Percentiles rank a stretch among this genome's conserved stretches.
phyloP scores from a whole-genome alignment of 805 yeast genomes.

The Starmerella floris region DNA sequence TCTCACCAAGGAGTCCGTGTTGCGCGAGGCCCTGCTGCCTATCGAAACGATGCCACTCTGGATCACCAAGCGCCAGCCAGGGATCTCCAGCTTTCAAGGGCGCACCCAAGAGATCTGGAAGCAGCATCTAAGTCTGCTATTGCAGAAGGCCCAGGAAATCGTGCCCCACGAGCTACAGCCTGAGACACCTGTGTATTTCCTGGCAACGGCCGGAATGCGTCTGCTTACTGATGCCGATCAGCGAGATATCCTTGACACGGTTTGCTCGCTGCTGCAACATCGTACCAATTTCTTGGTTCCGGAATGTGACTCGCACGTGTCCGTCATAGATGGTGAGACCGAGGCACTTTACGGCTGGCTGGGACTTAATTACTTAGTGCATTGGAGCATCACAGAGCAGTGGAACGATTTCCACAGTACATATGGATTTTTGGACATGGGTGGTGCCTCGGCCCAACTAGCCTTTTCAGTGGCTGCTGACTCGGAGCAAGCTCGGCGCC shows the following conservation, averaged over 20 bases:
- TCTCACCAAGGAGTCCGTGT: slow-evolving; percentile 25
- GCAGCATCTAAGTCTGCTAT: slow-evolving; percentile 51
- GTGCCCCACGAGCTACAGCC: slow-evolving; percentile 49
- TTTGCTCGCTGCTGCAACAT: slow-evolving; percentile 44
- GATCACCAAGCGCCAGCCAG: slow-evolving; percentile 67
- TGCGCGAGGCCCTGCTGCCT: slow-evolving; percentile 47
- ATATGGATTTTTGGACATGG: slow-evolving; percentile 96
- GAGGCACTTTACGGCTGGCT: slow-evolving; percentile 97
- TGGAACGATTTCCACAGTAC: slow-evolving; percentile 28
- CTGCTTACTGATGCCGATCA: slow-evolving; percentile 46
- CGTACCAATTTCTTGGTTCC: slow-evolving; percentile 45
- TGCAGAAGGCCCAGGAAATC: slow-evolving; percentile 53
- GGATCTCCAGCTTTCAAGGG: slow-evolving; percentile 57
- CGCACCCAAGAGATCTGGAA: slow-evolving; percentile 49
- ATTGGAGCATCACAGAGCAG: slow-evolving; percentile 32
- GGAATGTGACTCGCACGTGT: slow-evolving; percentile 56
- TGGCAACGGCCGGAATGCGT: slow-evolving; percentile 97
- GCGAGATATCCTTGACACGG: slow-evolving; percentile 39
- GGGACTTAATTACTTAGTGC: slow-evolving; percentile 68
- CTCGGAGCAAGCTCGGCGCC: slow-evolving; percentile 26
- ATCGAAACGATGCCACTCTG: slow-evolving; percentile 52
- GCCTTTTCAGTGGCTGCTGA: slow-evolving; percentile 65
- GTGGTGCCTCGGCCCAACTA: slow-evolving; percentile 94
- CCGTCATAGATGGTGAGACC: slow-evolving; percentile 82
- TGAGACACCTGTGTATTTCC: slow-evolving; percentile 75